phyloP scores from a whole-genome alignment of 495 filamentous ascomycete genomes.

The Cercophora scortea region DNA sequence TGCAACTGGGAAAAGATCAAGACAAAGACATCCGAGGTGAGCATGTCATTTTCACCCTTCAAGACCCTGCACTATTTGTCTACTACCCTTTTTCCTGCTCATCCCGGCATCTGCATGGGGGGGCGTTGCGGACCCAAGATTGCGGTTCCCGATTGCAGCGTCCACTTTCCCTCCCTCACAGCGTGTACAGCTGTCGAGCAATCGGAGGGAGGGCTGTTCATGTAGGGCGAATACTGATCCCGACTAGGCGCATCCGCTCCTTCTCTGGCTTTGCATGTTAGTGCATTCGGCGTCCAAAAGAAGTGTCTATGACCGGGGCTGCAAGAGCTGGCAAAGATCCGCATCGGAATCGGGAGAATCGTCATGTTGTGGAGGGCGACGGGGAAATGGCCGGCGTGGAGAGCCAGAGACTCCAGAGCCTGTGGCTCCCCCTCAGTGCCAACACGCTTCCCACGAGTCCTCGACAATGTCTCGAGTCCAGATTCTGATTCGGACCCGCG shows the following conservation, averaged over 20 bases:
- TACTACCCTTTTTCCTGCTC: background rate
- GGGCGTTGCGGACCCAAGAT: constrained; percentile 3
- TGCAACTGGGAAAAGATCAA: background rate
- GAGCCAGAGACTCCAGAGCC: no score
- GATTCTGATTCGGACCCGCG: background rate
- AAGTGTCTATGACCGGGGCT: constrained; percentile 1
- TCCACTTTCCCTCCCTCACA: constrained; percentile 3
- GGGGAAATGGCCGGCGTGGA: constrained; percentile 2
- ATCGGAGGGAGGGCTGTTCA: constrained; percentile 11
- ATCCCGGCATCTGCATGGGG: background rate
- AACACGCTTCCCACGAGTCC: background rate
- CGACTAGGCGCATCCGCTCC: constrained; percentile 10
- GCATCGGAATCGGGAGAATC: constrained; percentile 3
- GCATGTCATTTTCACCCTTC: background rate
- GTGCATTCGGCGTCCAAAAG: constrained; percentile 4
- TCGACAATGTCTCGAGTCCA: background rate
- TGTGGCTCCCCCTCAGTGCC: background rate
- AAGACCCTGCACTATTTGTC: no score
- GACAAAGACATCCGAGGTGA: background rate
- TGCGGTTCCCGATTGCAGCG: constrained; percentile 10
- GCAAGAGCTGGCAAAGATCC: constrained; percentile 4
- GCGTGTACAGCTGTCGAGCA: constrained; percentile 8
- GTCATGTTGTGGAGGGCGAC: constrained; percentile 3
- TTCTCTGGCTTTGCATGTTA: constrained; percentile 15
- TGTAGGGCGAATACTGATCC: constrained; percentile 15